Percentiles rank a stretch among this genome's conserved stretches.
Conservation (phyloP, 768 basidiomycete species). For the Termitomyces sp. region DNA sequence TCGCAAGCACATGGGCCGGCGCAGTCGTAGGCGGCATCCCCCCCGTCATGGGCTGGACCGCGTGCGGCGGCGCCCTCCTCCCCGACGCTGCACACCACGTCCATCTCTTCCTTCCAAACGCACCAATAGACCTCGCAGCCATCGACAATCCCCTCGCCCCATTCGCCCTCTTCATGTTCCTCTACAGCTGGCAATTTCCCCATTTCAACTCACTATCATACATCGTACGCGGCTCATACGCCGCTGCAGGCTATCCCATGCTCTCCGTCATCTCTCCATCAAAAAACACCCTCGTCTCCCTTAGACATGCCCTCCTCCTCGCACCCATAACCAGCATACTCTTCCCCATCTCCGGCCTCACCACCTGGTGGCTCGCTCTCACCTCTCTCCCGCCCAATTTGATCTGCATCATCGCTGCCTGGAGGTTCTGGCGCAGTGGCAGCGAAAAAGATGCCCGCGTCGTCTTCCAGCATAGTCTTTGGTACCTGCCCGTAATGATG, state of each 20-base stretch:
- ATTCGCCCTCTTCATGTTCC: slow-evolving; percentile 74
- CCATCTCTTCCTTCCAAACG: slow-evolving; percentile 52
- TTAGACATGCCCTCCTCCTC: slow-evolving; percentile 78
- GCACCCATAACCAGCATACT: slow-evolving; percentile 76
- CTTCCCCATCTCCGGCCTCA: slow-evolving; percentile 85
- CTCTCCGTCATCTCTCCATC: slow-evolving; percentile 73
- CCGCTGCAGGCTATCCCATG: slow-evolving; percentile 93
- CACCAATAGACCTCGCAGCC: slow-evolving; percentile 41
- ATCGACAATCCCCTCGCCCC: slow-evolving; percentile 83
- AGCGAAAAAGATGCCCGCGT: slow-evolving; percentile 76
- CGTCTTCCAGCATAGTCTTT: slow-evolving; percentile 78
- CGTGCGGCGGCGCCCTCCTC: slow-evolving; percentile 77
- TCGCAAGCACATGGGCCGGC: slow-evolving; percentile 93
- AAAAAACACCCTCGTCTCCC: slow-evolving; percentile 80
- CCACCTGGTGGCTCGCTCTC: slow-evolving; percentile 86
- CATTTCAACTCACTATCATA: slow-evolving; percentile 96
- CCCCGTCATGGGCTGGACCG: slow-evolving; percentile 98
- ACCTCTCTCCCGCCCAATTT: slow-evolving; percentile 76
- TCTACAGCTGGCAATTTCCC: slow-evolving; percentile 98
- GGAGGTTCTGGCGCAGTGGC: slow-evolving; percentile 67
- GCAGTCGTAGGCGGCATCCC: slow-evolving; percentile 90
- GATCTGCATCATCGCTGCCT: slow-evolving; percentile 65
- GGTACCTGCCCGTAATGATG: slow-evolving; percentile 88
- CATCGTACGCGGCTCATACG: slow-evolving; percentile 83
- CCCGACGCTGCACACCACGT: slow-evolving; percentile 61